A percentile compares a stretch with the other conserved stretches of the same genome.
These are phyloP conservation scores for Candida insectalens DNA, from an alignment of 805 yeast species.

Conservation along the genomic window DNA sequence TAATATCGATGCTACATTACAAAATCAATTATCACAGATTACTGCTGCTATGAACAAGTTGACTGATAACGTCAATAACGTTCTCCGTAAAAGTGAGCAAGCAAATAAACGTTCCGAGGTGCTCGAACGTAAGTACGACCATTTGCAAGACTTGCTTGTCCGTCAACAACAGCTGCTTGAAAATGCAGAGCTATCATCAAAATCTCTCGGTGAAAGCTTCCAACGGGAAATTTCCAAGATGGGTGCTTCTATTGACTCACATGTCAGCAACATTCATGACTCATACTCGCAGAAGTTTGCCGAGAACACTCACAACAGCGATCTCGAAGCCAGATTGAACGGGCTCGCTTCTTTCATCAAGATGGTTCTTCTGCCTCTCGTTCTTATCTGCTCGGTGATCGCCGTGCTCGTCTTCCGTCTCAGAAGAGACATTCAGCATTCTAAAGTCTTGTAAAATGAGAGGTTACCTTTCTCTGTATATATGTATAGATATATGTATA, in stretches of 20 bases:
- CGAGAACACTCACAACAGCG: not conserved
- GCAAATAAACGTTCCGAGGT: conserved; percentile 3
- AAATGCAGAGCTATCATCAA: conserved; percentile 7
- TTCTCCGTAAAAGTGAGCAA: conserved; percentile 2
- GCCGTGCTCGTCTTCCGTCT: conserved; percentile 40
- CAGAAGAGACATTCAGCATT: conserved; percentile 53
- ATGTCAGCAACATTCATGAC: conserved; percentile 4
- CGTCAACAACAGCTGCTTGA: conserved; percentile 9
- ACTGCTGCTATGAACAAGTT: conserved; percentile 4
- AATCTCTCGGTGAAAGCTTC: conserved; percentile 7
- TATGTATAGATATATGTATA: not conserved
- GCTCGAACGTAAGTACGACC: conserved; percentile 3
- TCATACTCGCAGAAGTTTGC: not conserved
- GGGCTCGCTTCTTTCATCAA: conserved; percentile 10
- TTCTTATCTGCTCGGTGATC: conserved; percentile 29
- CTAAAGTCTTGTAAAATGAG: conserved; percentile 38
- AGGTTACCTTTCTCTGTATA: not conserved
- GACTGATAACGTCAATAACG: conserved; percentile 3
- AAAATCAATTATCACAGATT: conserved; percentile 4
- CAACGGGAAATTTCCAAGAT: not conserved
- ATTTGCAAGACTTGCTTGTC: conserved; percentile 6
- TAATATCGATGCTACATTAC: conserved; percentile 1
- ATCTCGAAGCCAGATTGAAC: conserved; percentile 1
- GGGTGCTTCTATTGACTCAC: conserved; percentile 4
- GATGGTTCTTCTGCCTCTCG: conserved; percentile 26